Evolutionary conservation across 495 filamentous ascomycete species (phyloP).

Genomic region (Corynascus novoguineensis): DNA sequence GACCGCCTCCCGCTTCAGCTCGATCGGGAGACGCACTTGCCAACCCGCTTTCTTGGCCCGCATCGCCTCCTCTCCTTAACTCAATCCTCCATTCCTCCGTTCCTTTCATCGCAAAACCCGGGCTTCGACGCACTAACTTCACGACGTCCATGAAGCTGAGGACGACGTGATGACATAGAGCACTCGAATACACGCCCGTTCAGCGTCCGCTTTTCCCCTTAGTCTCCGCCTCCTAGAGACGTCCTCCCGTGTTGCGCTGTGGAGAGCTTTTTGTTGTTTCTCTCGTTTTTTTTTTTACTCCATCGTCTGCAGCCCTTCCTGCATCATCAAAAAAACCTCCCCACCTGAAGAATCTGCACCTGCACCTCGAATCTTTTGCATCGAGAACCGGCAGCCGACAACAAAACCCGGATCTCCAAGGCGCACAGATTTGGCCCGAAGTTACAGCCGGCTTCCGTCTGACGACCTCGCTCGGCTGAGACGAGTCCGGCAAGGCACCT

Average conservation of each 20-base stretch:
- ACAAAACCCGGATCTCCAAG: not conserved
- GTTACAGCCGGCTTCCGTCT: not conserved
- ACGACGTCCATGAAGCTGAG: conserved; percentile 20
- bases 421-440: not conserved
- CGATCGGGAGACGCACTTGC: conserved; percentile 17
- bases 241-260: conserved; percentile 1
- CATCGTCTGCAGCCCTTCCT: conserved; percentile 19
- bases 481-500: not conserved
- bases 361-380: conserved; percentile 6
- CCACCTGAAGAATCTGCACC: conserved; percentile 29
- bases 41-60: conserved; percentile 19
- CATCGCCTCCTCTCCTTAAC: conserved; percentile 19
- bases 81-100: conserved; percentile 4
- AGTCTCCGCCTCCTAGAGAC: conserved; percentile 11
- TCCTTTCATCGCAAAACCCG: conserved; percentile 15
- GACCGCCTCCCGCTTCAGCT: conserved; percentile 12
- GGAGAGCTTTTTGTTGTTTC: conserved; percentile 11
- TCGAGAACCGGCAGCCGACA: conserved; percentile 9
- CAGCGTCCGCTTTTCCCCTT: conserved; percentile 14
- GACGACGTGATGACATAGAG: conserved; percentile 25
- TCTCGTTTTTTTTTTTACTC: conserved; percentile 11
- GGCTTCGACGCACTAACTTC: conserved; percentile 12
- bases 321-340: conserved; percentile 32
- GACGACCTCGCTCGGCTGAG: not conserved
- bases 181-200: conserved; percentile 10